Evolutionary conservation across 2,329 filamentous ascomycete genomes (phyloP), one percentile per base, ranked within the genome.

Genomic region (Neofusicoccum umdonicola): DNA sequence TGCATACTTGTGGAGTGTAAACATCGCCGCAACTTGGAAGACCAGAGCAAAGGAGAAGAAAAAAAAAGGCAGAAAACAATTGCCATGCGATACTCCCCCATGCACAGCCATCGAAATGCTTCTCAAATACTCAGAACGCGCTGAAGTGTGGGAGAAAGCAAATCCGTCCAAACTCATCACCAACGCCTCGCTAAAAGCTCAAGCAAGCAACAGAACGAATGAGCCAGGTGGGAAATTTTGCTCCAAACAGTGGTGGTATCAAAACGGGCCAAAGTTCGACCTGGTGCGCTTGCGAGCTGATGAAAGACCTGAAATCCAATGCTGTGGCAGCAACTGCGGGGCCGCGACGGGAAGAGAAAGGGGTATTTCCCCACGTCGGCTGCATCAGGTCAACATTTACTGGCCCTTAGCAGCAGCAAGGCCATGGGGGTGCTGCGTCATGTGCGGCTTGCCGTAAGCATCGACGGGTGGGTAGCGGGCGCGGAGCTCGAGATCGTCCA

Each of bases 401-500:
- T 78, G 74, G 45, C 75, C 75, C 39, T 63, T 68, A 12, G 76
- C 75, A 42, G 74, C 76, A 15, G 76, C 76, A 62, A 52, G 77
- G 75, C 63, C 77, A 72, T 35, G 70, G 68, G 22, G 76, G 73
- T 12, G 63, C 54, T 19, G 73, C 71, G 64, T 65, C n/a, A 74
- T 74, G 64, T 71, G 68, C 65, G 73, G 70, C 27, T 74, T 75
- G 50, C 81, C 81, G 31, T 77, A 67, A n/a, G 76, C 73, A 57
- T 83, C 81, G 17, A 83, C 81, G 3, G 80, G 76, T 1, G 91
- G 91, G 78, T 83, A 95, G 48, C 91, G 85, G 45, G 91, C 91
- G 67, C 86, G 86, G 64, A 90, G 85, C 81, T 95, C 91, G 6
- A 95, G 82, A 64, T 93, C 90, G 72, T 95, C 91, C 1, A 95